Base-by-base conservation (phyloP, 225 moss, liverwort and hornwort species). In the Straminergon stramineum region DNA sequence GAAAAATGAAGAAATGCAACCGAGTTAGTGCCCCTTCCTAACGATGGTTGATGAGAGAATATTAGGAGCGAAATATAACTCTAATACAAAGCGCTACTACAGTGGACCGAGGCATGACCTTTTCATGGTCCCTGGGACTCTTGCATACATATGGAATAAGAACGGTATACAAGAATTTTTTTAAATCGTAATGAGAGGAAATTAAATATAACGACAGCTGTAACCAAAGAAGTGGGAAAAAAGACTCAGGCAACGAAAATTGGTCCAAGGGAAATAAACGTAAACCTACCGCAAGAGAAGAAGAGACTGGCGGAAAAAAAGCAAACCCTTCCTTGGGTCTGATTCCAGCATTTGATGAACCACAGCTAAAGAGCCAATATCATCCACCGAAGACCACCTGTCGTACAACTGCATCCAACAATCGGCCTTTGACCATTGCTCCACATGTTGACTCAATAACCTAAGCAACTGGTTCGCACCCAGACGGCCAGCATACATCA, bases 321-420 rank as follows among this genome's bases (percentile, higher is more conserved):
- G 95, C 77, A 99, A 94, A 32, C 99, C 99, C 93, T 99, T 97
- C 77, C 97, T 96, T 62, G 99, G 97, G 71, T 97, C 97, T 83
- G 99, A 97, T 91, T 99, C 99, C 81, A 99, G 91, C 99, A 99
- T 99, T 95, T 99, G 99, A 90, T 99, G 99, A 68, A 99, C 99
- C 51, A 99, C 97, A 24, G 99, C 99, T 56, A 97, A 93, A 67
- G 99, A 99, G 68, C 99, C 99, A 79, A 99, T 99, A 89, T 99
- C 99, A 92, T 99, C 99, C 66, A 99, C 99, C 13, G 99, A 99
- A 87, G 99, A 99, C 99, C 99, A 99, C 84, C 96, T 92, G 90
- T 99, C 99, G 87, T 99, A 99, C 17, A 99, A 93, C 91, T 99
- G 97, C 95, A 99, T 95, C 99, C 99, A 99, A 92, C 99, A 99